These are phyloP conservation scores for Lenzites betulinus DNA, from an alignment of 768 basidiomycete genomes.

Conservation along the genomic window DNA sequence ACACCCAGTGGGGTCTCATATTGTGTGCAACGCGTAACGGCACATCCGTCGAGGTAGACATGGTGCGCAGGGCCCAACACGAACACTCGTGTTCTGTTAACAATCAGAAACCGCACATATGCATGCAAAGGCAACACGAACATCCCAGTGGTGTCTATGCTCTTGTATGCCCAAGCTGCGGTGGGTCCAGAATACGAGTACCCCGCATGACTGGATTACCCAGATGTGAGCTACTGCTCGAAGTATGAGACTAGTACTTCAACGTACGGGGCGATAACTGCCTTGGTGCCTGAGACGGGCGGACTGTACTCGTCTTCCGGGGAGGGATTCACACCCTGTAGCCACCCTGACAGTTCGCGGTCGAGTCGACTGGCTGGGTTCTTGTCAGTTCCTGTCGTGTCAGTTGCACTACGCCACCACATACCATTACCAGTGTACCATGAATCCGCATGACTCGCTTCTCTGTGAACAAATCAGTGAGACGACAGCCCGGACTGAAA, in stretches of 20 bases:
- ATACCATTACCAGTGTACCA: slow-evolving; percentile 84
- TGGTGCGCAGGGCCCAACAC: slow-evolving; percentile 97
- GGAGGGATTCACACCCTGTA: slow-evolving; percentile 56
- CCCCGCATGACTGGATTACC: slow-evolving; percentile 78
- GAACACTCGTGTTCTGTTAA: slow-evolving; percentile 81
- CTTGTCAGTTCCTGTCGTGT: background rate
- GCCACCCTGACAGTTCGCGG: slow-evolving; percentile 62
- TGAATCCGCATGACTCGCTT: slow-evolving; percentile 82
- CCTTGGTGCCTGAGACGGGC: slow-evolving; percentile 72
- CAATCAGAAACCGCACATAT: background rate
- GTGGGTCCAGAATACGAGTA: slow-evolving; percentile 92
- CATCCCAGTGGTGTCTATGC: slow-evolving; percentile 82
- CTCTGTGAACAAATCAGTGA: slow-evolving; percentile 35
- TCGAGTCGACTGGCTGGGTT: slow-evolving; percentile 56
- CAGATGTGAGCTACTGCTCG: background rate
- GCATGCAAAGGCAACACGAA: slow-evolving; percentile 41
- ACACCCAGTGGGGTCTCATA: slow-evolving; percentile 89
- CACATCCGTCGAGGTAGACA: slow-evolving; percentile 83
- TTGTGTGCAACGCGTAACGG: slow-evolving; percentile 71
- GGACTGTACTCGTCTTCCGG: slow-evolving; percentile 52
- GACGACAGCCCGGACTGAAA: background rate
- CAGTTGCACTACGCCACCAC: slow-evolving; percentile 2
- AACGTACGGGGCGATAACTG: slow-evolving; percentile 96
- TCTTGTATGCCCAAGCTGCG: slow-evolving; percentile 95
- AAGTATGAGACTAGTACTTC: background rate